phyloP scores from a whole-genome alignment of 441 rosid species.

The Arabidopsis hybrid region DNA sequence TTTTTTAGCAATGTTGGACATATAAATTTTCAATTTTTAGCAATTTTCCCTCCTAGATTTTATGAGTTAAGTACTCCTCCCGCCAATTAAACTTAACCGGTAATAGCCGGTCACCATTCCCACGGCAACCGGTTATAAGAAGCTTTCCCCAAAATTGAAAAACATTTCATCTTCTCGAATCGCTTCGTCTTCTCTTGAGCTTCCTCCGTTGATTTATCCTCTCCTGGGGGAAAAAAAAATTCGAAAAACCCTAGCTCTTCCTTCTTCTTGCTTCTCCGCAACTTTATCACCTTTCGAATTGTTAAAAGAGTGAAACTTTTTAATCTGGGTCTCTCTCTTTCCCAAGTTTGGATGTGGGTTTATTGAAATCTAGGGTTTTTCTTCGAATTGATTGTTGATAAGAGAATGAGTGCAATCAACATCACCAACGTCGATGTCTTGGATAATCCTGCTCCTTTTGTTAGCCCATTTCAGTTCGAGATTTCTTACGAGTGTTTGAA shows the following conservation, averaged over 20 bases:
- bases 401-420: slow-evolving; percentile 87
- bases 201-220: slow-evolving; percentile 1
- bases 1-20: no score
- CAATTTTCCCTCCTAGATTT: slow-evolving; percentile 17
- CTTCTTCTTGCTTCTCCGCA: not conserved
- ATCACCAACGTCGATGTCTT: slow-evolving; percentile 88
- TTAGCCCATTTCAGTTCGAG: slow-evolving; percentile 92
- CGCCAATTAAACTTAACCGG: slow-evolving; percentile 46
- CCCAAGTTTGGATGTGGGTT: slow-evolving; percentile 42
- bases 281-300: not conserved
- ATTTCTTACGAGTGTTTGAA: slow-evolving; percentile 96
- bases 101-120: slow-evolving; percentile 39
- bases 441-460: slow-evolving; percentile 91
- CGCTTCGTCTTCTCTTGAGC: not conserved
- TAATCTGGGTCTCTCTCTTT: slow-evolving; percentile 11
- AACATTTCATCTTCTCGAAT: not conserved
- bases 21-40: not conserved
- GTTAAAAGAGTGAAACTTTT: not conserved
- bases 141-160: slow-evolving; percentile 7
- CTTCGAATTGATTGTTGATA: slow-evolving; percentile 4
- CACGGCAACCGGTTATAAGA: slow-evolving; percentile 34
- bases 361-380: slow-evolving; percentile 44
- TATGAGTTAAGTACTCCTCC: slow-evolving; percentile 27
- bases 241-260: not conserved
- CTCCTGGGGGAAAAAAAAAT: not conserved